Conservation (phyloP, 139 green algal genomes). For the Picochlorum sp. region DNA sequence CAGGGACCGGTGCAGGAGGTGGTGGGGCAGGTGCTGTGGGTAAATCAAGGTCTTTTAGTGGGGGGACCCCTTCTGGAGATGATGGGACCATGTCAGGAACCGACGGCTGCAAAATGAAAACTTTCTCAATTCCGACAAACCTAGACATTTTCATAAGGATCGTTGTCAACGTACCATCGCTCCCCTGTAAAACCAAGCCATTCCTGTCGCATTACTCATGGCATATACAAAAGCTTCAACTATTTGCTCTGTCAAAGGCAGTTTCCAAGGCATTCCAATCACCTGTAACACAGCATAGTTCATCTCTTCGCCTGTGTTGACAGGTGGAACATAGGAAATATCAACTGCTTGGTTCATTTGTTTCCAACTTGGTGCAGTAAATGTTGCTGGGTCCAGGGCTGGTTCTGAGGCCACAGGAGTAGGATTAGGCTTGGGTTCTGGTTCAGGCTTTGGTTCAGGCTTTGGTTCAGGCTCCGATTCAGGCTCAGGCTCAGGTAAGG, state of each 20-base stretch:
- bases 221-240: conserved; percentile 8
- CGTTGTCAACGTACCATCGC: not conserved
- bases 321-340: not conserved
- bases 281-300: conserved; percentile 6
- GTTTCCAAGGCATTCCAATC: not conserved
- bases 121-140: not conserved
- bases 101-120: not conserved
- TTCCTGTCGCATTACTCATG: conserved; percentile 10
- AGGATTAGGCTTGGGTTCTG: not conserved
- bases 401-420: not conserved
- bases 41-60: not conserved
- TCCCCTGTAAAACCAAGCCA: conserved; percentile 5
- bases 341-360: conserved; percentile 3
- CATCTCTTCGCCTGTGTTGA: not conserved
- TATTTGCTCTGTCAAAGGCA: not conserved
- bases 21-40: not conserved
- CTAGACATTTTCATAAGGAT: too few species aligned
- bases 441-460: not conserved
- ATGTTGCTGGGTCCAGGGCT: conserved; percentile 4
- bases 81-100: not conserved
- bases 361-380: conserved; percentile 1
- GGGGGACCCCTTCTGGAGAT: not conserved
- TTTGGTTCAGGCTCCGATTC: not conserved
- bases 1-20: not conserved
- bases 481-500: not conserved